phyloP scores from a whole-genome alignment of 1,284 basidiomycete species.

The Marasmius oreades region DNA sequence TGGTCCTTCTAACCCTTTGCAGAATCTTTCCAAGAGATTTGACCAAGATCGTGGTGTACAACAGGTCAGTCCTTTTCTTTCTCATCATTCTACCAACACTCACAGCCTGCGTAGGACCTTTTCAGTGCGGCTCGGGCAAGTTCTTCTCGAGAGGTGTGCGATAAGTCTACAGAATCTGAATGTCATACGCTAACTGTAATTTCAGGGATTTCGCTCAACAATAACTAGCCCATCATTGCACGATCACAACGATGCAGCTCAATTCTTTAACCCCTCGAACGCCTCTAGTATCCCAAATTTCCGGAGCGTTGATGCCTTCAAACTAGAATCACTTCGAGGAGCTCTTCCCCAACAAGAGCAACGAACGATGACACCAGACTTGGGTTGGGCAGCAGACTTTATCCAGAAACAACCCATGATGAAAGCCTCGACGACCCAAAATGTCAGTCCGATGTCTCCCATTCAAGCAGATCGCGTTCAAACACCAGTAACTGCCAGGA shows the following conservation, averaged over 20 bases:
- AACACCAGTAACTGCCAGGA: conserved; percentile 1
- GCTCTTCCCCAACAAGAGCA: conserved; percentile 2
- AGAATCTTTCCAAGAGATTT: conserved; percentile 72
- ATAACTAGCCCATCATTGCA: conserved; percentile 37
- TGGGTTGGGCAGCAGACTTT: conserved; percentile 65
- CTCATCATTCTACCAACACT: not conserved
- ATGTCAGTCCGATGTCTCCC: not conserved
- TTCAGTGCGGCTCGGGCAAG: conserved; percentile 54
- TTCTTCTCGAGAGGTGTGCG: conserved; percentile 53
- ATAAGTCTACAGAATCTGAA: not conserved
- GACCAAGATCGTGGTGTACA: conserved; percentile 75
- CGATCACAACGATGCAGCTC: conserved; percentile 58
- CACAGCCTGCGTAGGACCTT: conserved; percentile 47
- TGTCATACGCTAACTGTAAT: not conserved
- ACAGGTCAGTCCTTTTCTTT: conserved; percentile 45
- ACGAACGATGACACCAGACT: conserved; percentile 18
- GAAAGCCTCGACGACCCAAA: not conserved
- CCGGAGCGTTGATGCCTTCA: conserved; percentile 12
- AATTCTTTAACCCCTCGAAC: conserved; percentile 52
- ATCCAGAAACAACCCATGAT: conserved; percentile 29
- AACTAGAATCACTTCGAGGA: conserved; percentile 2
- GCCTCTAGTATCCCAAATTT: conserved; percentile 23
- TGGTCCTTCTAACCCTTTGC: conserved; percentile 79
- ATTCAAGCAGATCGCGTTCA: conserved; percentile 7
- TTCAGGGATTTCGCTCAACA: conserved; percentile 59